Conservation (phyloP, 1,284 basidiomycete species). For the Cryptococcus sp. region DNA sequence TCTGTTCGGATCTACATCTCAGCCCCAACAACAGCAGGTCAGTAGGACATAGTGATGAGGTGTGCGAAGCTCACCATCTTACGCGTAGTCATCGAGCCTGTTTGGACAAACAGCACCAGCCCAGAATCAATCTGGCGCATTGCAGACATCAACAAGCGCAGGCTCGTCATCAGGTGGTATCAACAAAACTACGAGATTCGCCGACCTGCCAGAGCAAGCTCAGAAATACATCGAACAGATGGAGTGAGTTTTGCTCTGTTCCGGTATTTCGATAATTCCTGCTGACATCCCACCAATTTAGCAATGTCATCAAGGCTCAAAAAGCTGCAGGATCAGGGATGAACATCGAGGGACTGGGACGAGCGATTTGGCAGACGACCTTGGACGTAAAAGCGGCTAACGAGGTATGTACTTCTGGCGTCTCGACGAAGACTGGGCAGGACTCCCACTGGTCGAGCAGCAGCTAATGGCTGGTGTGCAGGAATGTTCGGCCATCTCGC, state of each 20-base stretch:
- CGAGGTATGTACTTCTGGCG: conserved; percentile 26
- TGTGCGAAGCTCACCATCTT: conserved; percentile 6
- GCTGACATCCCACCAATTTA: not conserved
- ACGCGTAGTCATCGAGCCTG: not conserved
- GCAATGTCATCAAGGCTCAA: conserved; percentile 36
- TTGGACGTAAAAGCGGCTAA: conserved; percentile 40
- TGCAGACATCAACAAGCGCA: conserved; percentile 19
- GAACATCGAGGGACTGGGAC: conserved; percentile 35
- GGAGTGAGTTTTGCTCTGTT: conserved; percentile 32
- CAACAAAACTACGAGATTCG: conserved; percentile 43
- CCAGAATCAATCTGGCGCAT: conserved; percentile 23
- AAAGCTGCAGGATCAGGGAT: conserved; percentile 36
- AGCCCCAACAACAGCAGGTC: conserved; percentile 10
- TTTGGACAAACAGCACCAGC: conserved; percentile 25
- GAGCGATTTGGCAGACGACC: conserved; percentile 46
- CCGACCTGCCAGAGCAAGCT: conserved; percentile 39
- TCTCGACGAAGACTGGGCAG: not conserved
- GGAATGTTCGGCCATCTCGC: conserved; percentile 41
- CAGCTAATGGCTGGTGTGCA: conserved; percentile 4
- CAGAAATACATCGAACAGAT: conserved; percentile 47
- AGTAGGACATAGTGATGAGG: not conserved
- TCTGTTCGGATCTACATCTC: conserved; percentile 24
- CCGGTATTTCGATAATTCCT: not conserved
- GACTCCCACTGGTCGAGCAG: not conserved
- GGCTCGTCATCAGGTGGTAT: conserved; percentile 20